These are phyloP conservation scores for Vinca minor DNA, from an alignment of 257 asterid genomes.

Conservation along the genomic window DNA sequence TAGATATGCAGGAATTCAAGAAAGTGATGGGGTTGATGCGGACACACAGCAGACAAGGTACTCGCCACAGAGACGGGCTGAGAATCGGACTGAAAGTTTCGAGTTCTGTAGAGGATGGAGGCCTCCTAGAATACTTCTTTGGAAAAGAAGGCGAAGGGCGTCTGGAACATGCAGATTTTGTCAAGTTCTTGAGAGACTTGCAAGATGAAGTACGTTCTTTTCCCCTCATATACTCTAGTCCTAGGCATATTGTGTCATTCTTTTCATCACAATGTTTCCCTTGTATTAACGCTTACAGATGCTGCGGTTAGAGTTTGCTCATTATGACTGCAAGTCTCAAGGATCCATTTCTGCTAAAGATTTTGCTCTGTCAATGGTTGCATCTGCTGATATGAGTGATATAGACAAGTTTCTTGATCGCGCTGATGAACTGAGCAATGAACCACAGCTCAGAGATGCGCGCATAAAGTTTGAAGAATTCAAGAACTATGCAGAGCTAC, in stretches of 20 bases:
- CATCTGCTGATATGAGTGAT: slow-evolving; percentile 78
- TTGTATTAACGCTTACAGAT: too few species aligned
- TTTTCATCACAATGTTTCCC: too few species aligned
- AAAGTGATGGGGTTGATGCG: slow-evolving; percentile 93
- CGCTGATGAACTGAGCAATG: slow-evolving; percentile 49
- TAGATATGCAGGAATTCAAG: slow-evolving; percentile 75
- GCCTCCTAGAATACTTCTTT: slow-evolving; percentile 69
- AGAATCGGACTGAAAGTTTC: slow-evolving; percentile 61
- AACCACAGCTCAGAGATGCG: slow-evolving; percentile 40
- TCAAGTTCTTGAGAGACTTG: slow-evolving; percentile 63
- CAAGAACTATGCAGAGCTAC: slow-evolving; percentile 56
- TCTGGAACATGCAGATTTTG: slow-evolving; percentile 61
- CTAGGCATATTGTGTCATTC: too few species aligned
- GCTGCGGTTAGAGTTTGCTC: slow-evolving; percentile 66
- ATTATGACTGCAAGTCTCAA: slow-evolving; percentile 63
- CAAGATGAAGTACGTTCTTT: slow-evolving; percentile 53
- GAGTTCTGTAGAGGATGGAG: slow-evolving; percentile 70
- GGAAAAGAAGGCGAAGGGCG: slow-evolving; percentile 59
- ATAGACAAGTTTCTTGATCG: slow-evolving; percentile 76
- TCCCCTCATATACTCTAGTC: too few species aligned
- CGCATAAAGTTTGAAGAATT: slow-evolving; percentile 64
- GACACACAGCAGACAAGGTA: slow-evolving; percentile 63
- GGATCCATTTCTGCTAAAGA: slow-evolving; percentile 79
- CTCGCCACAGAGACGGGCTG: slow-evolving; percentile 70
- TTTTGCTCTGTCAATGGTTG: slow-evolving; percentile 67